Evolutionary conservation across 352 stramenopile genomes (phyloP).

Genomic region (Phytopythium litorale): DNA sequence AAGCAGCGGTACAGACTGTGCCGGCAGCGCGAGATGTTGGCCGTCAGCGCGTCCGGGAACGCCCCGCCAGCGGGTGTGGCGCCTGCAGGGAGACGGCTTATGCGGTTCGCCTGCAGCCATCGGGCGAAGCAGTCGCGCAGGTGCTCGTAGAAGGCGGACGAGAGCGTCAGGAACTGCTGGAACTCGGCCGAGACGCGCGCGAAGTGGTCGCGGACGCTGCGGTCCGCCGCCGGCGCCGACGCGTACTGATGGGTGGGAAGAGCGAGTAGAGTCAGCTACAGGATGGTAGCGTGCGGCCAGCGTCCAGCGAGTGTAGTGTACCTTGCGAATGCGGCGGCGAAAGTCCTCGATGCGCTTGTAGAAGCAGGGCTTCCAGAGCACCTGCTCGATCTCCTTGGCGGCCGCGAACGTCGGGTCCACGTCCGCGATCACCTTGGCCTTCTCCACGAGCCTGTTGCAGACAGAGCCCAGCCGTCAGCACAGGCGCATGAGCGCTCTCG

Average conservation of each 20-base stretch:
- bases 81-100: conserved; percentile 18
- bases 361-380: conserved; percentile 89
- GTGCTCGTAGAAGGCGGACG: conserved; percentile 73
- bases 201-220: conserved; percentile 74
- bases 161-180: conserved; percentile 58
- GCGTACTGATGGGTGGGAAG: conserved; percentile 33
- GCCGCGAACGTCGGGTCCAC: conserved; percentile 51
- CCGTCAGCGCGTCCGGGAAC: conserved; percentile 12
- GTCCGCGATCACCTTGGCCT: conserved; percentile 40
- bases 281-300: too few species aligned
- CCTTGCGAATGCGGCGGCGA: conserved; percentile 78
- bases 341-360: conserved; percentile 91
- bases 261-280: background rate
- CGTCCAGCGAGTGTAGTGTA: conserved; percentile 3
- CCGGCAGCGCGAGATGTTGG: conserved; percentile 31
- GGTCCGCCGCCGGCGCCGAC: conserved; percentile 57
- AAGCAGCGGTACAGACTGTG: conserved; percentile 80
- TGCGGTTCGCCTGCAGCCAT: conserved; percentile 45
- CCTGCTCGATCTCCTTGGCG: conserved; percentile 69
- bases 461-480: background rate
- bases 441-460: conserved; percentile 36
- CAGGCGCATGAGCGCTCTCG: background rate
- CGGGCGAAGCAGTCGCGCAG: conserved; percentile 43
- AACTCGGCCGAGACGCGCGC: conserved; percentile 69
- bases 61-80: conserved; percentile 12